Evolutionary conservation across 108 stramenopile genomes (phyloP), one percentile per base, ranked within the genome.

Genomic region (Chaetoceros muelleri): DNA sequence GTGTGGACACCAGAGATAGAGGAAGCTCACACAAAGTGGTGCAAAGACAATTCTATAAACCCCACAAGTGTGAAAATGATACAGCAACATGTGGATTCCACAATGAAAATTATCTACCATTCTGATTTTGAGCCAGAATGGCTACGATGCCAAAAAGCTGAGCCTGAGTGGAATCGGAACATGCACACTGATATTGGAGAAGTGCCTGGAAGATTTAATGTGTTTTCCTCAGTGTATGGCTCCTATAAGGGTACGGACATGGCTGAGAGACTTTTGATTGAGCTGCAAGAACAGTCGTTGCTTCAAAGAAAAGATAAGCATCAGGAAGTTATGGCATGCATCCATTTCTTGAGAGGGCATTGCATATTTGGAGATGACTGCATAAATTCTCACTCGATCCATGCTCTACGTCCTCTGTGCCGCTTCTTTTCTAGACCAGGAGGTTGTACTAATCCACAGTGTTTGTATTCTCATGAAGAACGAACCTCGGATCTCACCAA

Each of bases 1-100:
- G 31, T 46, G 13, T 78, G 77, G 77, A 72, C 70, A 2, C 44
- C n/a, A n/a, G 58, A 66, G 24, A 25, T 74, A 47, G 70, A 78
- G 26, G 34, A 52, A 19, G 62, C 28, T 1, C 77, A 78, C 55
- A 63, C 34, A 28, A 34, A 78, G 13, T 78, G 73, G 73, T 78
- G 77, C 28, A 27, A 60, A 3, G 51, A 53, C 7, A 61, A 68
- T 60, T 62, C 55, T 22, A 78, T 78, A 53, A 78, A 74, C 51
- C 70, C 77, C 1, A 74, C 61, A 19, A 58, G 58, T 30, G 77
- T 78, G 24, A 67, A 71, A 27, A 21, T 55, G 17, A 64, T 78
- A 19, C 24, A 53, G 17, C 57, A 78, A 27, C 30, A 55, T 30
- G 59, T 74, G 1, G 65, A 61, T n/a, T 55, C 47, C 30, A 46